These are phyloP conservation scores for Globisporangium nagaii DNA, from an alignment of 352 stramenopile genomes.

Conservation along the genomic window DNA sequence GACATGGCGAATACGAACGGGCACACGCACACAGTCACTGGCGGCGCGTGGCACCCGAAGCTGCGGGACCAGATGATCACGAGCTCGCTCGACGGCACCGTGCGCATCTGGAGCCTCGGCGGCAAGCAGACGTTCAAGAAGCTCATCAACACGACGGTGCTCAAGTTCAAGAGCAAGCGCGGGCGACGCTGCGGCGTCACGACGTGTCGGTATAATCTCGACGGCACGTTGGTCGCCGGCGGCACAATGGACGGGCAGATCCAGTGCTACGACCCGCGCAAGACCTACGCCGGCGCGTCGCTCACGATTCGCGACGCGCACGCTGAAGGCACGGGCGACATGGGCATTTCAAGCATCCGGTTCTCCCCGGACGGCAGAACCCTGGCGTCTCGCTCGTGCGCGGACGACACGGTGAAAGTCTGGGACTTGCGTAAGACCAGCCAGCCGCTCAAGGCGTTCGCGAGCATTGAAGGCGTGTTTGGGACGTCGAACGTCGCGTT, in stretches of 20 bases:
- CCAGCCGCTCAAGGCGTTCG: slow-evolving; percentile 57
- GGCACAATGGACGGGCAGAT: slow-evolving; percentile 77
- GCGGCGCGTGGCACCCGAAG: slow-evolving; percentile 64
- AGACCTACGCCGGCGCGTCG: slow-evolving; percentile 55
- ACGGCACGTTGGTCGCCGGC: slow-evolving; percentile 54
- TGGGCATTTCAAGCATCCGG: slow-evolving; percentile 64
- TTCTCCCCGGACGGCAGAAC: slow-evolving; percentile 67
- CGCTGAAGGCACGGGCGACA: slow-evolving; percentile 57
- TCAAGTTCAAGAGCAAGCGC: slow-evolving; percentile 79
- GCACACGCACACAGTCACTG: slow-evolving; percentile 71
- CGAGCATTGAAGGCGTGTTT: slow-evolving; percentile 59
- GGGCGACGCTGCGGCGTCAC: slow-evolving; percentile 72
- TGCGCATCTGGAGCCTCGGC: slow-evolving; percentile 68
- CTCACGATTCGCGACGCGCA: slow-evolving; percentile 67
- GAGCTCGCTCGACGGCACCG: slow-evolving; percentile 73
- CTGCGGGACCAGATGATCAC: slow-evolving; percentile 72
- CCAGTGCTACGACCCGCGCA: slow-evolving; percentile 71
- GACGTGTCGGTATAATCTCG: slow-evolving; percentile 58
- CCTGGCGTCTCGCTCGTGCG: slow-evolving; percentile 63
- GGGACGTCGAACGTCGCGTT: slow-evolving; percentile 79
- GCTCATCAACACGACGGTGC: slow-evolving; percentile 74
- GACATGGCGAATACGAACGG: slow-evolving; percentile 84
- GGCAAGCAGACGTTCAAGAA: slow-evolving; percentile 73
- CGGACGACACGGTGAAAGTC: slow-evolving; percentile 77
- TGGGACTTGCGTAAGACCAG: slow-evolving; percentile 72